phyloP scores from a whole-genome alignment of 257 asterid genomes.

The Scutellaria galericulata region DNA sequence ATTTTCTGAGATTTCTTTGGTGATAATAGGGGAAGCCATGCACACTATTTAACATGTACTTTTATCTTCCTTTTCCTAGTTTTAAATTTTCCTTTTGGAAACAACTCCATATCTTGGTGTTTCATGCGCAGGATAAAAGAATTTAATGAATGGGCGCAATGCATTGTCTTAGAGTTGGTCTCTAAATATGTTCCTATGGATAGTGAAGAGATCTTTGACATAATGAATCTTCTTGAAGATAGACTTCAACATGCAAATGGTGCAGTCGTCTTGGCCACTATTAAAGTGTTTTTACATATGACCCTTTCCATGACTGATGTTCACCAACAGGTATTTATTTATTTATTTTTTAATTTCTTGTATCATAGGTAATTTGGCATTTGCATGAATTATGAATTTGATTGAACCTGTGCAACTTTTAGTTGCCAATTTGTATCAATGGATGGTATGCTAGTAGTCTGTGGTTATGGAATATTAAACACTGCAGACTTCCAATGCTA shows the following conservation, averaged over 20 bases:
- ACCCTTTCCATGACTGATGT: conserved; percentile 98
- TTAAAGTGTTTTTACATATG: conserved; percentile 86
- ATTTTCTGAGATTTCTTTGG: conserved; percentile 18
- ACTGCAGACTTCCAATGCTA: conserved; percentile 9
- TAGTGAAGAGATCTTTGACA: conserved; percentile 92
- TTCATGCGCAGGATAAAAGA: conserved; percentile 77
- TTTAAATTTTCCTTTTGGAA: conserved; percentile 5
- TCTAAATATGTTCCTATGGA: conserved; percentile 91
- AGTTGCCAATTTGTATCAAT: conserved; percentile 21
- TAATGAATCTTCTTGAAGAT: conserved; percentile 99
- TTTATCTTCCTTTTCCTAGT: conserved; percentile 24
- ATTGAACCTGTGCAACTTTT: conserved; percentile 8
- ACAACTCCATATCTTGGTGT: conserved; percentile 34
- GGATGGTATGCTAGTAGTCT: conserved; percentile 23
- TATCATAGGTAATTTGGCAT: conserved; percentile 26
- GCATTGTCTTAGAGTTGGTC: conserved; percentile 84
- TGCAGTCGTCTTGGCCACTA: conserved; percentile 97
- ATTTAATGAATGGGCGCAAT: conserved; percentile 99
- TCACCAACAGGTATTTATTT: conserved; percentile 87
- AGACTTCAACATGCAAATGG: conserved; percentile 99
- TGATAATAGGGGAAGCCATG: not conserved
- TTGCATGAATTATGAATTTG: conserved; percentile 24
- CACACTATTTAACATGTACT: conserved; percentile 4
- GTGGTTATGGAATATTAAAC: conserved; percentile 28
- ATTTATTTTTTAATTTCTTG: conserved; percentile 27